Evolutionary conservation across 768 basidiomycete genomes (phyloP), one percentile per base, ranked within the genome.

Genomic region (Boletus sp.): DNA sequence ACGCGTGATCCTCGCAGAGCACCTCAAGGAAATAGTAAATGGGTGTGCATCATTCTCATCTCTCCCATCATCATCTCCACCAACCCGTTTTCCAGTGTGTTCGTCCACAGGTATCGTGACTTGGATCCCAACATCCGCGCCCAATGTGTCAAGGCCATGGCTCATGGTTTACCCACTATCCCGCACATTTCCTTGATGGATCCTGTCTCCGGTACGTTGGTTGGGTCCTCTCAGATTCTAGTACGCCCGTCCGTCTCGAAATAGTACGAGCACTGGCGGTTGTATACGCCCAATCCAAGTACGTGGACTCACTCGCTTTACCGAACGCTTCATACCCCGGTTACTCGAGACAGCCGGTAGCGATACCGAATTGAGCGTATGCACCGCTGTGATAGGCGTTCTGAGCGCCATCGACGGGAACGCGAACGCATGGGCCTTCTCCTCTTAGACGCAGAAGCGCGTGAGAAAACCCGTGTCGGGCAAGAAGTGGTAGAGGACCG

Each of bases 21-120:
- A 84, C 67, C 74, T 98, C 63, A 89, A 92, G 68, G 95, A 98
- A 65, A 88, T 94, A 57, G 89, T 95, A 32, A 87, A 98, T 64
- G 91, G 89, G 95, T 97, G 65, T 65, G 87, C 73, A 17, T 10
- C 40, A n/a, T 28, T n/a, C 39, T 44, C 10, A 5, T 40, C 20
- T 20, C 7, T 35, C 40, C 28, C 14, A n/a, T n/a, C n/a, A n/a
- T 7, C 40, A 35, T 30, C 5, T 52, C 15, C 40, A 17, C 18
- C 32, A 56, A 50, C 7, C 29, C 57, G n/a, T 42, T 48, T 45
- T 50, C 5, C 66, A 96, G 96, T 28, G 91, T 98, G 12, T 98
- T 98, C 68, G 89, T 99, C 4, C 92, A 98, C 71, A 90, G 97
- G 15, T 98, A 95, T 71, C 92, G 96, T 39, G 97, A 99, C 67